Conservation (phyloP, 441 rosid genomes). For the Erodium chrysanthum region DNA sequence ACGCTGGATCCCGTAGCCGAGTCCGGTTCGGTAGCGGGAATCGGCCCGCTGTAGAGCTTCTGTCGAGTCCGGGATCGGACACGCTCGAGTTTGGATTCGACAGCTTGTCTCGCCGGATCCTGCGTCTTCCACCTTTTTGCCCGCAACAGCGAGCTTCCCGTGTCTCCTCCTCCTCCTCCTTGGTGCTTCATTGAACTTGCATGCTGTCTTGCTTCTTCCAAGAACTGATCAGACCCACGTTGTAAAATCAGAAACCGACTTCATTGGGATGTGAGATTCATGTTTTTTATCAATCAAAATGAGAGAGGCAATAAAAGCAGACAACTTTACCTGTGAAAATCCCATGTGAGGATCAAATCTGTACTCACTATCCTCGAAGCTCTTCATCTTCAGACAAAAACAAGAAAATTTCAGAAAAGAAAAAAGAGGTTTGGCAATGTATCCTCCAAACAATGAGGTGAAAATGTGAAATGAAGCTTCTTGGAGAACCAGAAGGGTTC, state of each 20-base stretch:
- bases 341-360: slow-evolving; percentile 36
- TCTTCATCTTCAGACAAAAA: slow-evolving; percentile 1
- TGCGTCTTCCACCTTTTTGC: no score
- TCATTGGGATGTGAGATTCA: background rate
- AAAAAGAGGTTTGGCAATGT: background rate
- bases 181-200: slow-evolving; percentile 16
- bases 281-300: background rate
- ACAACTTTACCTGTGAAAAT: slow-evolving; percentile 33
- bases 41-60: no score
- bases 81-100: no score
- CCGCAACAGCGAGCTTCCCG: no score
- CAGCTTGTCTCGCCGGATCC: no score
- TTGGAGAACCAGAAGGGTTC: background rate
- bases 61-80: no score
- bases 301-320: background rate
- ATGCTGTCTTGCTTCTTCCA: slow-evolving; percentile 46
- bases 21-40: no score
- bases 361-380: background rate
- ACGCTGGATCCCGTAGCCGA: no score
- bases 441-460: background rate
- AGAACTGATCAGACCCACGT: slow-evolving; percentile 27
- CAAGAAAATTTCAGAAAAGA: background rate
- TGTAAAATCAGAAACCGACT: background rate
- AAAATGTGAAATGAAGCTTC: background rate
- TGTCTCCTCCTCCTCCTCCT: slow-evolving; percentile 25